These are phyloP conservation scores for Sparassis latifolia DNA, from an alignment of 1,284 basidiomycete genomes.

Conservation along the genomic window DNA sequence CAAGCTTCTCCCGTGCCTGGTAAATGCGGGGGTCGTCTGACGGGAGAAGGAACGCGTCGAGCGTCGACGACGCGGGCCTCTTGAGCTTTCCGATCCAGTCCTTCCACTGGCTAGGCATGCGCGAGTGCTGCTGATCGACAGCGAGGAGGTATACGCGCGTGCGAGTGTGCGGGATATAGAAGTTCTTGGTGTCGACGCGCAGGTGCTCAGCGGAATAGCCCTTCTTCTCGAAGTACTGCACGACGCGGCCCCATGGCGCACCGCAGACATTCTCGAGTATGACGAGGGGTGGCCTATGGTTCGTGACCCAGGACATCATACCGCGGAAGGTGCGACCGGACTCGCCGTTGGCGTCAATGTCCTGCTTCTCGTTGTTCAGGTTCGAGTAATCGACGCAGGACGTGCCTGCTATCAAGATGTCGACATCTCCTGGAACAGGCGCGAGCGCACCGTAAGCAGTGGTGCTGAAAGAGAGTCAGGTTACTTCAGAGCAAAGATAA, in stretches of 20 bases:
- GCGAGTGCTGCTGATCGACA: constrained; percentile 52
- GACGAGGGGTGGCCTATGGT: constrained; percentile 83
- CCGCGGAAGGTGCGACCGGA: constrained; percentile 86
- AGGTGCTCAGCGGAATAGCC: constrained; percentile 72
- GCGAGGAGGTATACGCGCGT: constrained; percentile 86
- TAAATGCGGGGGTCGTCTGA: constrained; percentile 90
- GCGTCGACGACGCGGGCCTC: constrained; percentile 82
- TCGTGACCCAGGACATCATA: constrained; percentile 90
- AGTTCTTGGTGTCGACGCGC: constrained; percentile 88
- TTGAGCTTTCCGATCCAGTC: constrained; percentile 61
- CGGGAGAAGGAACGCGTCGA: constrained; percentile 89
- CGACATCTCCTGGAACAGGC: constrained; percentile 85
- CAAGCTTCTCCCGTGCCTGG: constrained; percentile 79
- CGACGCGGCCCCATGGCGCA: constrained; percentile 83
- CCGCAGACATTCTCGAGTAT: constrained; percentile 92
- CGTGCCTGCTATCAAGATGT: constrained; percentile 87
- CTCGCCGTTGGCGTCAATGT: constrained; percentile 82
- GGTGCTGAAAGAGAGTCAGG: constrained; percentile 41
- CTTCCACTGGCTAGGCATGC: constrained; percentile 69
- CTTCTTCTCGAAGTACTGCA: constrained; percentile 68
- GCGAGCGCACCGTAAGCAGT: constrained; percentile 89
- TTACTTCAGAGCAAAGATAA: neutral
- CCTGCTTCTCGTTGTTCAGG: constrained; percentile 90
- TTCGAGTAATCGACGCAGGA: constrained; percentile 97
- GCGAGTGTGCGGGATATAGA: constrained; percentile 92